Evolutionary conservation across 1,139 yeast species (phyloP).

Genomic region (Insectozyma bohioensis): DNA sequence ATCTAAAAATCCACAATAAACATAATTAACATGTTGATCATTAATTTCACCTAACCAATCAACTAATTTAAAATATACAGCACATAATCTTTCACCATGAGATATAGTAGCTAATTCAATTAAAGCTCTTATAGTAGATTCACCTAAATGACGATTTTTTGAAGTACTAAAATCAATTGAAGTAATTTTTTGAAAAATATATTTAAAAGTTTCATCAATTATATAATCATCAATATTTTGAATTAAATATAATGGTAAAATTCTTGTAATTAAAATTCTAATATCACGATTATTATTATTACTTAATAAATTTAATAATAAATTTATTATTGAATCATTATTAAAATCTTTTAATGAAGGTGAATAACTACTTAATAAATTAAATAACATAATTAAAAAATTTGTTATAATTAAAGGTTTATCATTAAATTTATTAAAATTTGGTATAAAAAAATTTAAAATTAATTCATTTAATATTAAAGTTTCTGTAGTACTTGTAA

Average conservation of each 20-base stretch:
- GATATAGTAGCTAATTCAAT: conserved; percentile 59
- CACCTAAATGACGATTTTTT: conserved; percentile 46
- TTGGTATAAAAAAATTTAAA: conserved; percentile 16
- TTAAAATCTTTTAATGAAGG: conserved; percentile 21
- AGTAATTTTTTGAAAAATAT: conserved; percentile 34
- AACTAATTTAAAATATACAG: conserved; percentile 56
- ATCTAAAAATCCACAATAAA: conserved; percentile 54
- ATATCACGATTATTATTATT: conserved; percentile 48
- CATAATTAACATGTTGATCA: conserved; percentile 63
- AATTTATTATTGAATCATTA: conserved; percentile 22
- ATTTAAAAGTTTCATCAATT: conserved; percentile 33
- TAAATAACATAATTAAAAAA: conserved; percentile 44
- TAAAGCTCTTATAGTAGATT: conserved; percentile 61
- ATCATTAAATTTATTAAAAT: conserved; percentile 3
- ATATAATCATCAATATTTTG: conserved; percentile 28
- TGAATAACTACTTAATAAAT: conserved; percentile 45
- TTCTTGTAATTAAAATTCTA: conserved; percentile 47
- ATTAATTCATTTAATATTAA: conserved; percentile 22
- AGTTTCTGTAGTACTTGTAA: conserved; percentile 24
- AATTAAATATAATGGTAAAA: conserved; percentile 46
- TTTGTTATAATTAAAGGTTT: conserved; percentile 39
- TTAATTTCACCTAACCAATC: conserved; percentile 60
- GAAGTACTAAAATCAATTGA: conserved; percentile 33
- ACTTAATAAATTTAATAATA: conserved; percentile 19
- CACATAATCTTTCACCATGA: conserved; percentile 63